These are phyloP conservation scores for Hyaloscypha finlandica DNA, from an alignment of 495 filamentous ascomycete species.

Conservation along the genomic window DNA sequence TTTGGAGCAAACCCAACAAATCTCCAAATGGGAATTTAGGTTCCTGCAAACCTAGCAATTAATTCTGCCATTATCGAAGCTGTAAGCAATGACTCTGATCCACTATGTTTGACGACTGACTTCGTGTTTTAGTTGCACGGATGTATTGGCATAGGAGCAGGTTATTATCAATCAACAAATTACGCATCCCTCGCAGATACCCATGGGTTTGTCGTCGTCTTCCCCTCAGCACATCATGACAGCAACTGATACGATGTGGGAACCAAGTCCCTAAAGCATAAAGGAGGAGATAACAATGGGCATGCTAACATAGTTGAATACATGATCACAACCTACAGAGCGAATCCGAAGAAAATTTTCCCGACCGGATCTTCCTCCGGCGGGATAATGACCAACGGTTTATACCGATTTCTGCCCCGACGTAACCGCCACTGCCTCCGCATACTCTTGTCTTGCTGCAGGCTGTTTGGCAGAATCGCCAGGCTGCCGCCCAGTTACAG, in stretches of 20 bases:
- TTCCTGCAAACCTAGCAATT: conserved; percentile 37
- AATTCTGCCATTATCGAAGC: conserved; percentile 45
- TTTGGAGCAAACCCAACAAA: conserved; percentile 39
- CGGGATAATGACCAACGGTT: conserved; percentile 53
- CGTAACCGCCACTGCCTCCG: conserved; percentile 42
- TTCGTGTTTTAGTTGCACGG: conserved; percentile 34
- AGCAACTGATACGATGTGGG: conserved; percentile 52
- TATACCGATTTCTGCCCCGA: conserved; percentile 43
- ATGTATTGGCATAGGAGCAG: conserved; percentile 45
- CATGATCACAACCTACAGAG: conserved; percentile 45
- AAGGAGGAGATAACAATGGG: conserved; percentile 46
- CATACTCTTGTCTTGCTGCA: conserved; percentile 42
- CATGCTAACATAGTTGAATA: conserved; percentile 49
- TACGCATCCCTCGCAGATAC: conserved; percentile 43
- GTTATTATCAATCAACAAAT: conserved; percentile 42
- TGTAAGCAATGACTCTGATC: conserved; percentile 29
- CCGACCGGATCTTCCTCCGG: conserved; percentile 50
- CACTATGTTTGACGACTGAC: conserved; percentile 17
- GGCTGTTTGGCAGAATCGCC: conserved; percentile 41
- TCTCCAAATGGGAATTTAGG: conserved; percentile 42
- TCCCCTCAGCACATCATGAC: conserved; percentile 43
- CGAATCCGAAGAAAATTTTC: conserved; percentile 46
- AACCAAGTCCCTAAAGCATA: conserved; percentile 41
- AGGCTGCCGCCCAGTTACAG: conserved; percentile 37
- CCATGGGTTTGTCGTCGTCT: conserved; percentile 49